Conservation (phyloP, 164 flowering plant species). For the Warburgia ugandensis region DNA sequence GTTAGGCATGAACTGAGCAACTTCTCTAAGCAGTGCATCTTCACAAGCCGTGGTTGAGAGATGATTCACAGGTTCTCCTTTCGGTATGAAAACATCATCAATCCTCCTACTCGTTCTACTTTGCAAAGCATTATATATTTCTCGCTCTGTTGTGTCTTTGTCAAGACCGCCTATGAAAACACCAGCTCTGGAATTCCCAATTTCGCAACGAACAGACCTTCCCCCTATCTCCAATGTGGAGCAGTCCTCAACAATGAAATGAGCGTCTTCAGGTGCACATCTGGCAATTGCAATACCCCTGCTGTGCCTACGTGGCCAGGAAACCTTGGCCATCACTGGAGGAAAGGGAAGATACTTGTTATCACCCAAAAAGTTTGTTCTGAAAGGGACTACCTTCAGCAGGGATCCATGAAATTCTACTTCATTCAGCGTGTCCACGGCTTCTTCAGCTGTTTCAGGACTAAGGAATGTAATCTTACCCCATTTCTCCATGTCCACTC, state of each 20-base stretch:
- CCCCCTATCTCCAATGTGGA: constrained; percentile 41
- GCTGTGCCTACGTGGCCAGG: constrained; percentile 78
- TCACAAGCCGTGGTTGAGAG: constrained; percentile 46
- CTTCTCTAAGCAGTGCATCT: constrained; percentile 65
- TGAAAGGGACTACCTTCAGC: constrained; percentile 47
- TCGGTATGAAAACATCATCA: constrained; percentile 45
- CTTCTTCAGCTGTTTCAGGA: constrained; percentile 68
- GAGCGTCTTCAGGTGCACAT: constrained; percentile 44
- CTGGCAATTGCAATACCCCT: constrained; percentile 58
- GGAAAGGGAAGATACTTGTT: constrained; percentile 43
- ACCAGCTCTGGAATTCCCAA: constrained; percentile 31
- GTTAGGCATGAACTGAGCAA: constrained; percentile 64
- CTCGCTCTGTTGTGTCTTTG: constrained; percentile 47
- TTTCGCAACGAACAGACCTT: constrained; percentile 28
- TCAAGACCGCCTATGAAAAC: constrained; percentile 49
- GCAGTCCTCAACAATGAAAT: constrained; percentile 31
- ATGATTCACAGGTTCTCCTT: constrained; percentile 50
- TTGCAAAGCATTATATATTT: constrained; percentile 40
- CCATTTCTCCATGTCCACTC: constrained; percentile 51
- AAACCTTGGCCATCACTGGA: constrained; percentile 62
- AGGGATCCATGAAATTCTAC: constrained; percentile 41
- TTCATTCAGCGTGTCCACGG: constrained; percentile 31
- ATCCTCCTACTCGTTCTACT: constrained; percentile 39
- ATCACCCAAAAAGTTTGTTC: constrained; percentile 27
- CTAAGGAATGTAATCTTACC: constrained; percentile 69